Evolutionary conservation across 2,329 filamentous ascomycete genomes (phyloP).

Genomic region (Botrytis medusae): DNA sequence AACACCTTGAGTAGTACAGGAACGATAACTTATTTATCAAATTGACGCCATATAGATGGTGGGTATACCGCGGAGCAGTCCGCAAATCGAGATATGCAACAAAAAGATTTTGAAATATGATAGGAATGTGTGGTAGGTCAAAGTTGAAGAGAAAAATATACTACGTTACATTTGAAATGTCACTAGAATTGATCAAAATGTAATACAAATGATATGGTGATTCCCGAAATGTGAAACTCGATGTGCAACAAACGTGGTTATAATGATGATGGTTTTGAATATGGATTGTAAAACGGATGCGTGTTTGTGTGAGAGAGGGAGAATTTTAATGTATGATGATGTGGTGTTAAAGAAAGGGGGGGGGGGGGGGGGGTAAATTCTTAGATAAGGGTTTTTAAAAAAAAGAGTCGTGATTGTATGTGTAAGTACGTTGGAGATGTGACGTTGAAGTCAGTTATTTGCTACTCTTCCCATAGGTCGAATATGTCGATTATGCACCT

Average conservation of each 20-base stretch:
- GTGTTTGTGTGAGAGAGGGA: neutral
- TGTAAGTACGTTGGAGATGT: neutral
- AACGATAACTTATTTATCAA: neutral
- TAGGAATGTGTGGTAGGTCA: neutral
- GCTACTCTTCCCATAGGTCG: neutral
- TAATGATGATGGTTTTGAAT: neutral
- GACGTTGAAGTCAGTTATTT: neutral
- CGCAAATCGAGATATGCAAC: slow-evolving; percentile 5
- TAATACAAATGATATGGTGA: neutral
- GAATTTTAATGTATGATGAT: slow-evolving; percentile 1
- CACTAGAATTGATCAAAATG: neutral
- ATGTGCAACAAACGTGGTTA: slow-evolving; percentile 11
- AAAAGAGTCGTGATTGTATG: neutral
- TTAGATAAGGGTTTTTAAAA: neutral
- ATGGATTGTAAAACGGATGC: neutral
- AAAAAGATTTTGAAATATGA: neutral
- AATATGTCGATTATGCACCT: slow-evolving; percentile 1
- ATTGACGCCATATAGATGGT: neutral
- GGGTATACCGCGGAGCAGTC: neutral
- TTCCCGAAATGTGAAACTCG: neutral
- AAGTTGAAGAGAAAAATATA: neutral
- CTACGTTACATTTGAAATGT: neutral
- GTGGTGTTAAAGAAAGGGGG: neutral
- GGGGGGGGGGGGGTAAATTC: neutral
- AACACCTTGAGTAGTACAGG: neutral